Conservation (phyloP, 768 basidiomycete genomes). For the Pseudohyphozyma bogoriensis region DNA sequence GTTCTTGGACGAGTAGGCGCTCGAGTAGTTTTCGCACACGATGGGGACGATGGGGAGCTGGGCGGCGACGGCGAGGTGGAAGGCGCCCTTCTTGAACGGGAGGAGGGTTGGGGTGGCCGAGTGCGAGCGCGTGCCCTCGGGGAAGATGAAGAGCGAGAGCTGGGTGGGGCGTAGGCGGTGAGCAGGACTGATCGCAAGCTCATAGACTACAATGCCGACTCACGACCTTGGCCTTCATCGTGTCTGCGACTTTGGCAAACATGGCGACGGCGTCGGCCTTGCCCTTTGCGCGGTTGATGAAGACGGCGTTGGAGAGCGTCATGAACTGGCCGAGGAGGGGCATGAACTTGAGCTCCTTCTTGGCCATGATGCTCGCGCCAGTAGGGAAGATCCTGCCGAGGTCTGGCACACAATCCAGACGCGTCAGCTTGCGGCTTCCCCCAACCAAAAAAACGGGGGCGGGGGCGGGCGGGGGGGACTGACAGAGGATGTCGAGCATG, state of each 20-base stretch:
- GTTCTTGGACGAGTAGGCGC: slow-evolving; percentile 48
- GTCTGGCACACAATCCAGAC: slow-evolving; percentile 13
- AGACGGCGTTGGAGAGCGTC: slow-evolving; percentile 78
- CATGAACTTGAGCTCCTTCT: slow-evolving; percentile 72
- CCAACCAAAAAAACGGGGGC: background rate
- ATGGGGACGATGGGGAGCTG: slow-evolving; percentile 82
- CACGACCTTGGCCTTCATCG: slow-evolving; percentile 53
- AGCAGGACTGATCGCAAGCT: background rate
- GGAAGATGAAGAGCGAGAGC: slow-evolving; percentile 85
- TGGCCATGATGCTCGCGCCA: slow-evolving; percentile 78
- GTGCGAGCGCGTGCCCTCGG: slow-evolving; percentile 84
- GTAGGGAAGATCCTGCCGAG: slow-evolving; percentile 63
- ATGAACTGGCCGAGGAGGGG: slow-evolving; percentile 81
- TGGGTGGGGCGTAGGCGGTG: slow-evolving; percentile 36
- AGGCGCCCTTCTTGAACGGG: slow-evolving; percentile 95
- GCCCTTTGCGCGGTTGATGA: slow-evolving; percentile 71
- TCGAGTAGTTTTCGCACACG: slow-evolving; percentile 87
- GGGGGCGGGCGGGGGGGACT: slow-evolving; percentile 34
- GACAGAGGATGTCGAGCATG: slow-evolving; percentile 72
- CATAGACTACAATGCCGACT: slow-evolving; percentile 18
- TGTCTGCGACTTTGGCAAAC: slow-evolving; percentile 54
- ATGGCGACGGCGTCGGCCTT: slow-evolving; percentile 60
- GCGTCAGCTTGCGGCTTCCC: no score
- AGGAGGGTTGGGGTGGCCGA: slow-evolving; percentile 56
- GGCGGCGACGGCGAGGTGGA: slow-evolving; percentile 89